Evolutionary conservation across 495 filamentous ascomycete species (phyloP).

Genomic region (Lichina pygmaea): DNA sequence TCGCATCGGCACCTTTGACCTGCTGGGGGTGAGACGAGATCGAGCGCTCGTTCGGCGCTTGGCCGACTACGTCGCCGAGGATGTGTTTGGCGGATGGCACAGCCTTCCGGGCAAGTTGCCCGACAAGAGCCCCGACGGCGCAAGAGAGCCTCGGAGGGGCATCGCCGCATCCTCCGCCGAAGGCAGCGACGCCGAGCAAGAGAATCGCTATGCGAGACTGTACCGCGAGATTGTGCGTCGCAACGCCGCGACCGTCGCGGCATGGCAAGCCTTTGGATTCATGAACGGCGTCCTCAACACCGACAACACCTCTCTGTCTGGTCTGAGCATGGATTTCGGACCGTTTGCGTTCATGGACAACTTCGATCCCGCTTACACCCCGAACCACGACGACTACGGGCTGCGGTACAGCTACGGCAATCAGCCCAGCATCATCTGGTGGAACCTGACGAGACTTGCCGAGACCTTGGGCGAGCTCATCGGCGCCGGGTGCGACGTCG

Average conservation of each 20-base stretch:
- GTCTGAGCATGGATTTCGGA: constrained; percentile 75
- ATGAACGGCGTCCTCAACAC: constrained; percentile 95
- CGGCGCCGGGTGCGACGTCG: constrained; percentile 38
- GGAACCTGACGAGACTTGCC: constrained; percentile 83
- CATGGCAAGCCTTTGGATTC: constrained; percentile 93
- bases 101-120: constrained; percentile 33
- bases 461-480: constrained; percentile 79
- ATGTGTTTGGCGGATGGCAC: constrained; percentile 68
- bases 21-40: constrained; percentile 59
- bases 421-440: constrained; percentile 92
- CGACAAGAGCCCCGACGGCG: constrained; percentile 8
- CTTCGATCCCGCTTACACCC: constrained; percentile 83
- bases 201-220: constrained; percentile 67
- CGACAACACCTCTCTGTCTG: constrained; percentile 81
- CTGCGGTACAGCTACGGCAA: constrained; percentile 78
- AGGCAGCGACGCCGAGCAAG: constrained; percentile 31
- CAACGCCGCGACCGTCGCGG: constrained; percentile 72
- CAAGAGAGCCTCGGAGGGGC: constrained; percentile 11
- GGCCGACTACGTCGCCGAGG: constrained; percentile 57
- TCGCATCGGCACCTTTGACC: constrained; percentile 80
- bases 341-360: constrained; percentile 93
- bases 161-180: constrained; percentile 29
- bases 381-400: constrained; percentile 82
- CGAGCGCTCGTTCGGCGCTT: constrained; percentile 41
- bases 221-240: constrained; percentile 69